A percentile compares a stretch with the other conserved stretches of the same genome.
phyloP scores from a whole-genome alignment of 1,139 yeast genomes.

The Candida smagusa region DNA sequence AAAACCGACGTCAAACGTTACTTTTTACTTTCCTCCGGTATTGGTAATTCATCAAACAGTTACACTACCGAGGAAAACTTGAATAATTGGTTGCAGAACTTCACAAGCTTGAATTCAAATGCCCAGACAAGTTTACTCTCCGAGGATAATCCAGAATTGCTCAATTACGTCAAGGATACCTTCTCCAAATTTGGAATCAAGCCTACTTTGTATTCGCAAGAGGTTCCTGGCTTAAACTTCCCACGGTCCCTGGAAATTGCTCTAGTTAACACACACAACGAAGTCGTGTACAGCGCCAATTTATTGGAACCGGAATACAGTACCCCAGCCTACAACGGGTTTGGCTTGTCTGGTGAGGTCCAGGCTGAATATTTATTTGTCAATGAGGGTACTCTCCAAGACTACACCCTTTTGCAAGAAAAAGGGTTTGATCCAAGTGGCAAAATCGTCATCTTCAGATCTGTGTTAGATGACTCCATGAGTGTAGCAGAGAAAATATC shows the following conservation, averaged over 20 bases:
- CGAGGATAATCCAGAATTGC: slow-evolving; percentile 26
- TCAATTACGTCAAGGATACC: slow-evolving; percentile 21
- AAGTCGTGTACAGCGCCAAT: slow-evolving; percentile 24
- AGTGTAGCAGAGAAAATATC: slow-evolving; percentile 25
- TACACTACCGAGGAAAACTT: slow-evolving; percentile 28
- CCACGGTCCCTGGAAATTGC: slow-evolving; percentile 25
- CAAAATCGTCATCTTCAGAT: slow-evolving; percentile 31
- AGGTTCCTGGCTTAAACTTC: slow-evolving; percentile 16
- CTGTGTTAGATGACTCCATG: slow-evolving; percentile 11
- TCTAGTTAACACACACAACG: slow-evolving; percentile 21
- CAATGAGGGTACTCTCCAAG: slow-evolving; percentile 30
- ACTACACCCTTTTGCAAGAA: slow-evolving; percentile 22
- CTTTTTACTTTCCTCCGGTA: slow-evolving; percentile 21
- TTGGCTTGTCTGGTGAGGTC: slow-evolving; percentile 28
- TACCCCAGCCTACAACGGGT: slow-evolving; percentile 39
- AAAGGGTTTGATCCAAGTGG: slow-evolving; percentile 19
- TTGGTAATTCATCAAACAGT: slow-evolving; percentile 22
- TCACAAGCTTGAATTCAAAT: slow-evolving; percentile 13
- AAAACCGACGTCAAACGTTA: slow-evolving; percentile 61
- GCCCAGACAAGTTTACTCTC: slow-evolving; percentile 21
- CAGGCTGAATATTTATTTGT: slow-evolving; percentile 27
- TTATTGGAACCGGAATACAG: slow-evolving; percentile 24
- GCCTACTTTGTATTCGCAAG: slow-evolving; percentile 17
- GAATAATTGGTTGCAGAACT: slow-evolving; percentile 20
- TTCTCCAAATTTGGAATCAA: slow-evolving; percentile 30